These are phyloP conservation scores for Colletotrichum sojae DNA, from an alignment of 2,329 filamentous ascomycete species.

Conservation along the genomic window DNA sequence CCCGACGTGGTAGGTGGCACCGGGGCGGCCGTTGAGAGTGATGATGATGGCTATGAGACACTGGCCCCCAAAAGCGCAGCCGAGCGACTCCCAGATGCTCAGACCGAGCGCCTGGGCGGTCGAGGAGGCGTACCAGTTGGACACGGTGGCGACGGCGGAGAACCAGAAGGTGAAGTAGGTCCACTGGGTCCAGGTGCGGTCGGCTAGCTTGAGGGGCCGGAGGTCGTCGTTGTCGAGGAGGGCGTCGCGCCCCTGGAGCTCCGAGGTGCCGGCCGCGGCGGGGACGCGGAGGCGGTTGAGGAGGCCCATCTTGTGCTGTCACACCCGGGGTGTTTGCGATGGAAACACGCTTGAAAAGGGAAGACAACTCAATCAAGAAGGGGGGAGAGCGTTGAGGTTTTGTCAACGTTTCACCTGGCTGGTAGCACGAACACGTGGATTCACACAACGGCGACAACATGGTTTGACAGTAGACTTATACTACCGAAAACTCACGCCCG, in stretches of 20 bases:
- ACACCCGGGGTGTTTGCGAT: no score
- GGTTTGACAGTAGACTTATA: no score
- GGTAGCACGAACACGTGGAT: no score
- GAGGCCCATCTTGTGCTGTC: conserved; percentile 23
- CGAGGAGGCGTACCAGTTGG: conserved; percentile 55
- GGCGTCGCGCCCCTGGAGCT: conserved; percentile 45
- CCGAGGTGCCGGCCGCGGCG: conserved; percentile 26
- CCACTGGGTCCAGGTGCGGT: conserved; percentile 57
- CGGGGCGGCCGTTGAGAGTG: conserved; percentile 57
- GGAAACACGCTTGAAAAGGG: neutral
- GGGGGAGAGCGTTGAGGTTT: no score
- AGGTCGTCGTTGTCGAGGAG: conserved; percentile 59
- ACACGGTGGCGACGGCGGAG: conserved; percentile 55
- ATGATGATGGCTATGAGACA: conserved; percentile 57
- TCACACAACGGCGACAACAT: neutral
- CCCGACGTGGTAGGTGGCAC: conserved; percentile 59
- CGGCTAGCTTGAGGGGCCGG: conserved; percentile 53
- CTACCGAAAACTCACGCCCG: no score
- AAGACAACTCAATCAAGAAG: neutral
- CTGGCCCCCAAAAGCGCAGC: conserved; percentile 57
- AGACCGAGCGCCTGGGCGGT: conserved; percentile 59
- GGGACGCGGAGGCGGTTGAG: conserved; percentile 30
- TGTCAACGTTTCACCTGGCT: no score
- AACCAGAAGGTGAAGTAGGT: conserved; percentile 61
- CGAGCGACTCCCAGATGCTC: conserved; percentile 64